These are phyloP conservation scores for Chlamydomonas asymmetrica DNA, from an alignment of 139 green algal genomes.

Conservation along the genomic window DNA sequence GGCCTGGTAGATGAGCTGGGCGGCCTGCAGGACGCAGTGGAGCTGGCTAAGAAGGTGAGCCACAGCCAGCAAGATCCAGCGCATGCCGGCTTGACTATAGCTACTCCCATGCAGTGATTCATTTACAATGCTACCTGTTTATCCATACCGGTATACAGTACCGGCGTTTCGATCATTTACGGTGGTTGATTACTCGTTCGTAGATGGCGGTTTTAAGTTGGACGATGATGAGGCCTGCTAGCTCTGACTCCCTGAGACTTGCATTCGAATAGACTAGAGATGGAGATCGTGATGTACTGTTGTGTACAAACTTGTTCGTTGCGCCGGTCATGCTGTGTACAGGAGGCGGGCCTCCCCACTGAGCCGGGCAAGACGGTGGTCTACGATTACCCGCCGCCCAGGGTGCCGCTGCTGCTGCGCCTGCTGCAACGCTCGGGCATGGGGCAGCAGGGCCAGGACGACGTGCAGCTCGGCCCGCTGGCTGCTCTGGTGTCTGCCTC, in stretches of 20 bases:
- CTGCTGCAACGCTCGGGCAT: slow-evolving; percentile 12
- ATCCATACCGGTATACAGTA: no score
- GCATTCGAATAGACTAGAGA: no score
- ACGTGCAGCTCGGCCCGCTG: neutral
- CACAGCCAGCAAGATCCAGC: no score
- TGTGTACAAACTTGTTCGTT: no score
- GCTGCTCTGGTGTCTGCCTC: neutral
- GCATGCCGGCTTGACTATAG: neutral
- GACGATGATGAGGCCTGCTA: no score
- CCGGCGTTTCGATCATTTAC: no score
- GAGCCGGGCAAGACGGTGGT: slow-evolving; percentile 16
- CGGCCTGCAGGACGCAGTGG: slow-evolving; percentile 70
- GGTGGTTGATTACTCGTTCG: no score
- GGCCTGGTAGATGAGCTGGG: slow-evolving; percentile 85
- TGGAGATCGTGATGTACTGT: no score
- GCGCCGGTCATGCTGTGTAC: no score
- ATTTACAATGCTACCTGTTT: neutral
- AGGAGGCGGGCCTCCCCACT: slow-evolving; percentile 9
- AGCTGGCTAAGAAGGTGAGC: slow-evolving; percentile 76
- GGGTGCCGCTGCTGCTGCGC: slow-evolving; percentile 28
- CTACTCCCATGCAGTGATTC: neutral
- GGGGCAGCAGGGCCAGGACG: neutral
- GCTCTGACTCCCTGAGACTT: no score
- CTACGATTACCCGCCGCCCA: slow-evolving; percentile 19
- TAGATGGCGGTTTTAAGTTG: no score